Evolutionary conservation across 2,329 filamentous ascomycete genomes (phyloP).

Genomic region (Aureobasidium sp.): DNA sequence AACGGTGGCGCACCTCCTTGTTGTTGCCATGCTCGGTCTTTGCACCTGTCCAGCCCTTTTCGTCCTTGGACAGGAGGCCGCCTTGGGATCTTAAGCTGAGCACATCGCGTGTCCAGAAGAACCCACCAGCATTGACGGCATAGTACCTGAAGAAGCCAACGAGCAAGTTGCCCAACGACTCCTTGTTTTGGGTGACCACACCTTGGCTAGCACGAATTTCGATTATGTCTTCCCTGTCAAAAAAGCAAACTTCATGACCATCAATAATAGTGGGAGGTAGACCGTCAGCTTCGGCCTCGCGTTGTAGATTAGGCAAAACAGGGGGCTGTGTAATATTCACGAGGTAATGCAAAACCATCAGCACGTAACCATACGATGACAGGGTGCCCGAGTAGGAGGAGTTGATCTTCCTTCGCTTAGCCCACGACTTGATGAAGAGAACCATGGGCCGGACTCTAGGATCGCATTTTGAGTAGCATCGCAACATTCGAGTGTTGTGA

Average conservation of each 20-base stretch:
- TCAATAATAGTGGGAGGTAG: slow-evolving; percentile 28
- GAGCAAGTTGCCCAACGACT: slow-evolving; percentile 62
- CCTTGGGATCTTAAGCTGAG: slow-evolving; percentile 63
- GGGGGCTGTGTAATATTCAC: slow-evolving; percentile 73
- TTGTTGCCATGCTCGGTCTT: slow-evolving; percentile 54
- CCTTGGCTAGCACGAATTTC: slow-evolving; percentile 47
- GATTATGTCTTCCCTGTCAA: slow-evolving; percentile 65
- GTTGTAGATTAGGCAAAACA: slow-evolving; percentile 75
- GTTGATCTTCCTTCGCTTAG: slow-evolving; percentile 76
- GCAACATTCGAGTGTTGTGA: slow-evolving; percentile 73
- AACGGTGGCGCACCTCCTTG: slow-evolving; percentile 69
- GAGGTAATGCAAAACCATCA: slow-evolving; percentile 88
- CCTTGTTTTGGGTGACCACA: slow-evolving; percentile 57
- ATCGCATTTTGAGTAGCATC: slow-evolving; percentile 75
- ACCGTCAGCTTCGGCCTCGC: slow-evolving; percentile 21
- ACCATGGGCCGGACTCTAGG: slow-evolving; percentile 67
- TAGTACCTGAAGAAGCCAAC: slow-evolving; percentile 86
- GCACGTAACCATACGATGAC: slow-evolving; percentile 81
- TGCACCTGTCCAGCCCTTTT: slow-evolving; percentile 81
- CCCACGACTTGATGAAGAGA: slow-evolving; percentile 85
- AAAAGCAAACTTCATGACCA: slow-evolving; percentile 64
- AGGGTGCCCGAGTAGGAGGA: slow-evolving; percentile 77
- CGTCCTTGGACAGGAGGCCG: slow-evolving; percentile 62
- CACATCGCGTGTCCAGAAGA: slow-evolving; percentile 74
- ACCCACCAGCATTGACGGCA: slow-evolving; percentile 52